Evolutionary conservation across 441 rosid genomes (phyloP).

Genomic region (Aquilaria agallochum): DNA sequence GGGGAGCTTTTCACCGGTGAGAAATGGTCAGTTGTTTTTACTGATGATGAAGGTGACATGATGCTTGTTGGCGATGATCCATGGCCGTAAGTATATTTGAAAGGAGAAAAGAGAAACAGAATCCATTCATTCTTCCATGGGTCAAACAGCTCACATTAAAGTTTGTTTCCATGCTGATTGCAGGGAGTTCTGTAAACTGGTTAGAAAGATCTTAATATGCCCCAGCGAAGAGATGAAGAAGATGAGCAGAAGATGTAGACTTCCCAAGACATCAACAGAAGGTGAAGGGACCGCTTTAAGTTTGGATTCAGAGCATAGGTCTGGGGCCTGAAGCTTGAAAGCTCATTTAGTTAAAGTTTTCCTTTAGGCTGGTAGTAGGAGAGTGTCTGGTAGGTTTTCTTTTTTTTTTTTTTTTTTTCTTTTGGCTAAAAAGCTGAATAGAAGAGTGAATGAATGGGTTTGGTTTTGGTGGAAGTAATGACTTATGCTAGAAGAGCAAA

Average conservation of each 20-base stretch:
- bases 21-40: conserved; percentile 80
- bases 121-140: neutral
- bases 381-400: conserved; percentile 16
- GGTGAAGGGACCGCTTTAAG: conserved; percentile 33
- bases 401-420: conserved; percentile 16
- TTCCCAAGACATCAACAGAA: conserved; percentile 39
- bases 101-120: neutral
- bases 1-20: conserved; percentile 57
- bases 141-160: neutral
- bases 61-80: conserved; percentile 94
- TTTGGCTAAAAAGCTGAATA: conserved; percentile 11
- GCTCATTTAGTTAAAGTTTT: neutral
- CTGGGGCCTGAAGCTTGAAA: conserved; percentile 15
- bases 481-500: conserved; percentile 2
- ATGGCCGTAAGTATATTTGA: conserved; percentile 61
- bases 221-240: conserved; percentile 74
- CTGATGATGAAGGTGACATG: conserved; percentile 85
- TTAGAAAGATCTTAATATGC: conserved; percentile 67
- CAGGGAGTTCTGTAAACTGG: conserved; percentile 96
- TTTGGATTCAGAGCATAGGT: conserved; percentile 43
- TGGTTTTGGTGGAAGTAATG: conserved; percentile 1
- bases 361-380: conserved; percentile 13
- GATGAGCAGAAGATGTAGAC: conserved; percentile 43
- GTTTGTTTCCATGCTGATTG: conserved; percentile 6
- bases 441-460: conserved; percentile 15